Evolutionary conservation across 23 red algal genomes (phyloP).

Genomic region (Chondrus crispus): DNA sequence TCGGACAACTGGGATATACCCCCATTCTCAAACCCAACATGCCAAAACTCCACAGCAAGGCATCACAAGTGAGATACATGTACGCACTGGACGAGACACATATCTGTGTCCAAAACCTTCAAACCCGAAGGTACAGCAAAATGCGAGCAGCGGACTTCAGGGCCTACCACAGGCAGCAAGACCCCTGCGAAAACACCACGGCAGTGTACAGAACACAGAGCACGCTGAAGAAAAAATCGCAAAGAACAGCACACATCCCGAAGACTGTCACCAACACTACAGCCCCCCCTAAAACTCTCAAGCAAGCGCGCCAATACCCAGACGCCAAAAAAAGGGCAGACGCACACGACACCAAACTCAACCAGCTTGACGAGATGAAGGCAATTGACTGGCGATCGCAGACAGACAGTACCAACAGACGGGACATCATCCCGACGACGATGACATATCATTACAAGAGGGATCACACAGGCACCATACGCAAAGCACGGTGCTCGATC

Average conservation of each 20-base stretch:
- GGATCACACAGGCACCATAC: neutral
- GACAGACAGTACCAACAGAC: neutral
- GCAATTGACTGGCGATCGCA: neutral
- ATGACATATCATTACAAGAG: neutral
- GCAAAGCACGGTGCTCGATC: neutral
- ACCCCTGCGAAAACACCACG: too few species aligned
- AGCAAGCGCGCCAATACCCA: neutral
- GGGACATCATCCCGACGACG: neutral
- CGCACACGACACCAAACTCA: neutral
- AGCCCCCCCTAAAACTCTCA: neutral
- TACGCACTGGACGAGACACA: too few species aligned
- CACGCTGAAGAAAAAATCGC: too few species aligned
- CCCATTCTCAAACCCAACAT: too few species aligned
- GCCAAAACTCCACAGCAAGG: too few species aligned
- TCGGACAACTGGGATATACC: too few species aligned
- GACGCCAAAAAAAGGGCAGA: neutral
- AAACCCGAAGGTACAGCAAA: too few species aligned
- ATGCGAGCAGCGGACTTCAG: too few species aligned
- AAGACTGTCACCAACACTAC: too few species aligned
- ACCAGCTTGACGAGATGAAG: neutral
- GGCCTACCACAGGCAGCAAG: neutral
- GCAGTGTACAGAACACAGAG: too few species aligned
- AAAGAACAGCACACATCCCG: neutral
- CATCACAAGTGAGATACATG: too few species aligned
- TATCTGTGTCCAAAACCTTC: too few species aligned